These are phyloP conservation scores for Lyophyllum semitale DNA, from an alignment of 768 basidiomycete genomes.

Conservation along the genomic window DNA sequence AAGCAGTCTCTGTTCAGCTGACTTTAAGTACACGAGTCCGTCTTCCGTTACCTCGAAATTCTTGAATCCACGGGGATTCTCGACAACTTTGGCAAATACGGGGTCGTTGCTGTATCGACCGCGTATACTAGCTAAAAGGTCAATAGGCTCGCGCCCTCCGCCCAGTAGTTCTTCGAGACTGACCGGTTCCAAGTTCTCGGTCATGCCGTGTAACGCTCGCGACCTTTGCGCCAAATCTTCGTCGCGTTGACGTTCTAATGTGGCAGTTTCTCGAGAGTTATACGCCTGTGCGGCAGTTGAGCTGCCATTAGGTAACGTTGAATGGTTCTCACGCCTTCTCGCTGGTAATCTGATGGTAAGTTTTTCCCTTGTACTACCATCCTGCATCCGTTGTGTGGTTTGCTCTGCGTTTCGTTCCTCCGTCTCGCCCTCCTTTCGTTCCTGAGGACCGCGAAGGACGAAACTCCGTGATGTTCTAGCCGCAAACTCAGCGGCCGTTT, in stretches of 20 bases:
- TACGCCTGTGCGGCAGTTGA: background rate
- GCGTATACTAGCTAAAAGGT: constrained; percentile 6
- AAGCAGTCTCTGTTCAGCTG: background rate
- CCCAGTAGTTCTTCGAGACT: background rate
- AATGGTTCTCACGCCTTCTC: no score
- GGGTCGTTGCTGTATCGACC: constrained; percentile 3
- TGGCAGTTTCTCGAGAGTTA: background rate
- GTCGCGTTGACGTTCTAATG: background rate
- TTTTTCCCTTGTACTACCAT: background rate
- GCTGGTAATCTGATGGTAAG: background rate
- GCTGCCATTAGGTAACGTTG: background rate
- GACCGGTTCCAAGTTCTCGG: background rate
- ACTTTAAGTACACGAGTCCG: background rate
- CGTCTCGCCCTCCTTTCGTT: constrained; percentile 13
- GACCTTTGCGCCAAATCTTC: background rate
- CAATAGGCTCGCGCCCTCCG: constrained; percentile 3
- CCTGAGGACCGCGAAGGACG: constrained; percentile 7
- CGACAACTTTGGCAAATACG: constrained; percentile 9
- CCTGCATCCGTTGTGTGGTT: background rate
- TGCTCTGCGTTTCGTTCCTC: background rate
- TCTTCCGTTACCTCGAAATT: constrained; percentile 5
- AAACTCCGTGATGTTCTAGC: constrained; percentile 6
- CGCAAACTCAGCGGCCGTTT: constrained; percentile 10
- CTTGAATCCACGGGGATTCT: background rate
- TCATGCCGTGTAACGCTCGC: background rate